phyloP scores from a whole-genome alignment of 1,139 yeast species.

The Kluyveromyces sp. region DNA sequence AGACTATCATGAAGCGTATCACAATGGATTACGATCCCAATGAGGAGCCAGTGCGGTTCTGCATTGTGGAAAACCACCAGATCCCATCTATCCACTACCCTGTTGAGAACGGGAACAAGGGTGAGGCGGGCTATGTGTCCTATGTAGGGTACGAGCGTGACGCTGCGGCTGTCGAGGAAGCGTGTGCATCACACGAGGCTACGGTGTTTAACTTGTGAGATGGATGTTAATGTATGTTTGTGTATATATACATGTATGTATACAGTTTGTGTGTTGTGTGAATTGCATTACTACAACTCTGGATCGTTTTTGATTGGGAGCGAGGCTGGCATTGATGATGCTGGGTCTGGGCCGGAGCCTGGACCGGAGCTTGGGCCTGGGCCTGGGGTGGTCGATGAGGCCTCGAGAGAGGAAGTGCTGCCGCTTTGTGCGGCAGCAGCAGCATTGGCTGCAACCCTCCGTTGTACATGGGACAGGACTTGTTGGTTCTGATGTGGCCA shows the following conservation, averaged over 20 bases:
- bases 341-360: no score
- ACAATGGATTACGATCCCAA: slow-evolving; percentile 34
- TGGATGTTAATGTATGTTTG: background rate
- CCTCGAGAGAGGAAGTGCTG: slow-evolving; percentile 4
- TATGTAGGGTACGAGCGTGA: slow-evolving; percentile 31
- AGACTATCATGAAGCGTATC: slow-evolving; percentile 32
- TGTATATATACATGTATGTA: no score
- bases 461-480: slow-evolving; percentile 77
- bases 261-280: no score
- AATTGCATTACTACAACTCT: no score
- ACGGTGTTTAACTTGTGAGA: slow-evolving; percentile 24
- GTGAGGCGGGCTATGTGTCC: slow-evolving; percentile 31
- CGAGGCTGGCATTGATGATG: no score
- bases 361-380: background rate
- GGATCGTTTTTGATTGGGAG: no score
- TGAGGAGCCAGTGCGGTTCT: slow-evolving; percentile 28
- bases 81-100: slow-evolving; percentile 28
- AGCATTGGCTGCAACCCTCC: slow-evolving; percentile 20
- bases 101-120: slow-evolving; percentile 24
- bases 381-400: slow-evolving; percentile 1
- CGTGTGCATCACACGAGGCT: slow-evolving; percentile 20
- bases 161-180: slow-evolving; percentile 16
- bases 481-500: slow-evolving; percentile 88
- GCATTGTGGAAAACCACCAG: slow-evolving; percentile 27
- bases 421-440: slow-evolving; percentile 5